Evolutionary conservation across 2,329 filamentous ascomycete species (phyloP).

Genomic region (Verticillium dahliae): DNA sequence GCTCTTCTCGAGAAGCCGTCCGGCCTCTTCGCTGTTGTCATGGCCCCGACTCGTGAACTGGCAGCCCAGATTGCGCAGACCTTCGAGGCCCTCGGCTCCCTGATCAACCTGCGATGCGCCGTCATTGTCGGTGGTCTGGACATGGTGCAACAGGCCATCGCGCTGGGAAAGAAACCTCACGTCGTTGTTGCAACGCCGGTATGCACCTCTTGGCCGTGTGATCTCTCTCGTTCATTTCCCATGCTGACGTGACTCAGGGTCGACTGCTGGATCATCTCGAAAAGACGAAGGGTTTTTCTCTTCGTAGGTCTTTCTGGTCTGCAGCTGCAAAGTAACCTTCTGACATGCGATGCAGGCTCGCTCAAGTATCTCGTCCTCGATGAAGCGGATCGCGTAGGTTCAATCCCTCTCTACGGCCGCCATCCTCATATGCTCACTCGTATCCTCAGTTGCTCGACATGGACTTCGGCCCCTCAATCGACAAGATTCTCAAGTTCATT

Average conservation of each 20-base stretch:
- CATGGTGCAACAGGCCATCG: slow-evolving; percentile 87
- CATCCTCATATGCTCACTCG: background rate
- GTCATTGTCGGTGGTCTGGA: slow-evolving; percentile 92
- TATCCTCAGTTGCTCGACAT: slow-evolving; percentile 65
- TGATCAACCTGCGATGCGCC: slow-evolving; percentile 64
- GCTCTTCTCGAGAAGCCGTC: slow-evolving; percentile 83
- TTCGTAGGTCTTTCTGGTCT: background rate
- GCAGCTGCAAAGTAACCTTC: background rate
- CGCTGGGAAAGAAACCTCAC: slow-evolving; percentile 92
- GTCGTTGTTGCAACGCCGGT: slow-evolving; percentile 88
- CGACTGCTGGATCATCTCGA: slow-evolving; percentile 69
- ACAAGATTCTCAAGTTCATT: slow-evolving; percentile 87
- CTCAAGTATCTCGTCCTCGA: slow-evolving; percentile 92
- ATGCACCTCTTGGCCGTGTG: background rate
- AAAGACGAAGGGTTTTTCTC: slow-evolving; percentile 92
- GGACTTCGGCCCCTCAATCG: slow-evolving; percentile 86
- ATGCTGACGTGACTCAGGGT: slow-evolving; percentile 1
- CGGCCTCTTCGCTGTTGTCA: slow-evolving; percentile 77
- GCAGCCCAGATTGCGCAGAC: slow-evolving; percentile 85
- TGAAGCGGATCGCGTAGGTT: slow-evolving; percentile 66
- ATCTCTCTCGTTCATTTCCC: background rate
- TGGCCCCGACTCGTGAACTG: slow-evolving; percentile 89
- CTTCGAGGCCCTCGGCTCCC: slow-evolving; percentile 49
- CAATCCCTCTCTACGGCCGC: too few relatives aligned
- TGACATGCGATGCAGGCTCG: slow-evolving; percentile 41